A percentile compares a stretch with the other conserved stretches of the same genome.
These are phyloP conservation scores for Coniochaeta hoffmannii DNA, from an alignment of 2,329 filamentous ascomycete genomes.

Conservation along the genomic window DNA sequence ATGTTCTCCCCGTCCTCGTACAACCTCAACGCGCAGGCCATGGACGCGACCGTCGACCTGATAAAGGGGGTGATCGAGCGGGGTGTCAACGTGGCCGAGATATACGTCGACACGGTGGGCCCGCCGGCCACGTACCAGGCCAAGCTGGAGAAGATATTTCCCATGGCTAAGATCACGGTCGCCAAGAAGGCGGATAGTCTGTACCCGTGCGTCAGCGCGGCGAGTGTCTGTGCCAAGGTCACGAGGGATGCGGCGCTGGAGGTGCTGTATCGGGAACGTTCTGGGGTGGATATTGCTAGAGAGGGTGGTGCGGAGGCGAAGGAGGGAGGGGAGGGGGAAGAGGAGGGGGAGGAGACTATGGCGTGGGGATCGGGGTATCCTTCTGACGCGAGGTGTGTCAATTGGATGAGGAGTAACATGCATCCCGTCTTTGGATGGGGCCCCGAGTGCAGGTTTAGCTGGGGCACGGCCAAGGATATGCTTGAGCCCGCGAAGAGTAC, in stretches of 20 bases:
- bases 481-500: conserved; percentile 61
- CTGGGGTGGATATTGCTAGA: conserved; percentile 17
- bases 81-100: conserved; percentile 77
- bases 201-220: conserved; percentile 88
- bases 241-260: conserved; percentile 87
- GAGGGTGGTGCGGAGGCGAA: conserved; percentile 18
- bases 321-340: conserved; percentile 22
- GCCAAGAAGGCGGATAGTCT: conserved; percentile 89
- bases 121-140: conserved; percentile 76
- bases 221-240: conserved; percentile 92
- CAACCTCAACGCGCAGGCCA: conserved; percentile 93
- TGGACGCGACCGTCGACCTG: conserved; percentile 81
- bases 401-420: conserved; percentile 81
- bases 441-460: conserved; percentile 85
- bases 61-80: conserved; percentile 69
- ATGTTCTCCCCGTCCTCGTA: conserved; percentile 68
- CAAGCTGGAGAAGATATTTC: conserved; percentile 77
- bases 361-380: conserved; percentile 92
- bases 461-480: conserved; percentile 92
- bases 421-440: conserved; percentile 95
- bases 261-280: conserved; percentile 54
- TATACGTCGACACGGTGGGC: conserved; percentile 94
- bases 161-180: conserved; percentile 65
- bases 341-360: conserved; percentile 34
- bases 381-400: conserved; percentile 70